Percentiles rank a stretch among this genome's conserved stretches.
phyloP scores from a whole-genome alignment of 495 filamentous ascomycete genomes.

The Penicillium parvum region DNA sequence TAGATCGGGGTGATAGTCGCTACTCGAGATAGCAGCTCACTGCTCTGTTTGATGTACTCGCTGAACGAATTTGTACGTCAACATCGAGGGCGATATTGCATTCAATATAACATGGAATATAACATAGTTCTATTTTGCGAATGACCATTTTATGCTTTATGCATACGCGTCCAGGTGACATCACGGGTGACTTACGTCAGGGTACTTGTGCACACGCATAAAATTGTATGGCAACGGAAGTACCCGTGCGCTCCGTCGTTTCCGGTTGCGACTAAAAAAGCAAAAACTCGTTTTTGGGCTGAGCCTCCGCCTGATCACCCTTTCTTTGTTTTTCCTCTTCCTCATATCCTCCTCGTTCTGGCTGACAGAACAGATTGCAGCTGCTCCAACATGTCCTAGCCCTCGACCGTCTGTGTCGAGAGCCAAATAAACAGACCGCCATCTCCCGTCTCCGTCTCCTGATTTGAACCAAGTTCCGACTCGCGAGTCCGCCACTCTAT shows the following conservation, averaged over 20 bases:
- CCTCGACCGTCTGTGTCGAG: background rate
- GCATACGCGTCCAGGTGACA: too few relatives aligned
- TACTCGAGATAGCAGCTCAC: too few relatives aligned
- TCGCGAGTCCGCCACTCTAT: constrained; percentile 10
- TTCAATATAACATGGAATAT: too few relatives aligned
- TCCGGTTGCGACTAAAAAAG: constrained; percentile 12
- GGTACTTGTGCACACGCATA: constrained; percentile 13
- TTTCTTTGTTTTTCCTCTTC: background rate
- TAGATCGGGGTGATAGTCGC: too few relatives aligned
- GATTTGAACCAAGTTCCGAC: background rate
- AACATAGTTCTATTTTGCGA: too few relatives aligned
- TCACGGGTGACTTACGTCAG: constrained; percentile 22
- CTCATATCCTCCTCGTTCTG: background rate
- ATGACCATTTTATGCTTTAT: too few relatives aligned
- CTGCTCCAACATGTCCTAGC: constrained; percentile 19
- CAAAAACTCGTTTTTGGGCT: constrained; percentile 8
- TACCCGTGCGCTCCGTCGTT: constrained; percentile 24
- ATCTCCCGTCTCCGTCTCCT: background rate
- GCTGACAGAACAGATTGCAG: too few relatives aligned
- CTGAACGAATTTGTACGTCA: too few relatives aligned
- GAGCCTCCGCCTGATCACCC: constrained; percentile 2
- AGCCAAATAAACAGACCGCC: background rate
- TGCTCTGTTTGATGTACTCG: too few relatives aligned
- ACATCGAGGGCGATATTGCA: too few relatives aligned
- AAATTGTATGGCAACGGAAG: constrained; percentile 14